phyloP scores from a whole-genome alignment of 2,329 filamentous ascomycete genomes.

The Aspergillus sergii region DNA sequence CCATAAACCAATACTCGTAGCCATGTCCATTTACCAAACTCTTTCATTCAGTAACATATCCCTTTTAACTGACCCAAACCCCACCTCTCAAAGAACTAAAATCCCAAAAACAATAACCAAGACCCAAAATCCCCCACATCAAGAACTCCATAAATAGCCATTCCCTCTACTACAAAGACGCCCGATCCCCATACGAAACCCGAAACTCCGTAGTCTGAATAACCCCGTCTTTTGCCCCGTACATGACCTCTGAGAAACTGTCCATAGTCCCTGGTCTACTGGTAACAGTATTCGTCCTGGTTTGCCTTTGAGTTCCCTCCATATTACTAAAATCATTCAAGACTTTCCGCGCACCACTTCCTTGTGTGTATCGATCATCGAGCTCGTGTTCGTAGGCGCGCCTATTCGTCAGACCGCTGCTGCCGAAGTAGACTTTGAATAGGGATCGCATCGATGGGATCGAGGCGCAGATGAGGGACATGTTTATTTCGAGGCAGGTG shows the following conservation, averaged over 20 bases:
- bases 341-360: neutral
- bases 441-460: neutral
- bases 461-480: neutral
- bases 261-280: neutral
- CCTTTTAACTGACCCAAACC: neutral
- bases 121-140: neutral
- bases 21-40: neutral
- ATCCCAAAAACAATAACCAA: neutral
- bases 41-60: neutral
- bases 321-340: neutral
- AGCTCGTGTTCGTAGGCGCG: constrained; percentile 1
- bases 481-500: neutral
- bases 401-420: neutral
- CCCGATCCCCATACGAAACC: neutral
- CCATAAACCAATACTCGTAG: neutral
- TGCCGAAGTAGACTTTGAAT: neutral
- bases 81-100: neutral
- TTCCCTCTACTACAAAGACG: neutral
- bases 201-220: neutral
- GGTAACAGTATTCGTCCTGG: neutral
- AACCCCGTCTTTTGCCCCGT: neutral
- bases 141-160: neutral
- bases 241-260: neutral
- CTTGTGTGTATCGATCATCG: neutral
- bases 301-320: neutral